Conservation (phyloP, 2,329 filamentous ascomycete species). For the Xylaria arbuscula region DNA sequence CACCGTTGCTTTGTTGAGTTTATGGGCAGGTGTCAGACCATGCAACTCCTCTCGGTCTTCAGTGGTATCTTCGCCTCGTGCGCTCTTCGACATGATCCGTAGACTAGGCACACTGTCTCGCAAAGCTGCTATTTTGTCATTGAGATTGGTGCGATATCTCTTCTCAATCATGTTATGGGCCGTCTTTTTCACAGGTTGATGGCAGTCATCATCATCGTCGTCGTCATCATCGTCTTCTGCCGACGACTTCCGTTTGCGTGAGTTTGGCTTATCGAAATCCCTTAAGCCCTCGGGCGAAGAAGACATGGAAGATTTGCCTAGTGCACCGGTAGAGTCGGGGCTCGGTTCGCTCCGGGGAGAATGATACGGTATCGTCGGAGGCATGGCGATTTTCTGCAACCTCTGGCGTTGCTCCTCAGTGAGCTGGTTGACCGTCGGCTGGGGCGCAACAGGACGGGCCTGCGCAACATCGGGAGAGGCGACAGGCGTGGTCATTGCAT, state of each 20-base stretch:
- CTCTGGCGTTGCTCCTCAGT: conserved; percentile 71
- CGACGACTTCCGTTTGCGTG: conserved; percentile 77
- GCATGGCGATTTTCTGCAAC: conserved; percentile 73
- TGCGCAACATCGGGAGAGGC: conserved; percentile 47
- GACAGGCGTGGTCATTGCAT: conserved; percentile 45
- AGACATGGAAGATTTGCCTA: conserved; percentile 61
- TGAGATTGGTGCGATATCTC: conserved; percentile 93
- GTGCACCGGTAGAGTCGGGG: conserved; percentile 66
- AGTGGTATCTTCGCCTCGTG: conserved; percentile 73
- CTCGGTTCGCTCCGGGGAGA: conserved; percentile 69
- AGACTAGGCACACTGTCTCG: conserved; percentile 92
- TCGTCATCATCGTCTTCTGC: conserved; percentile 66
- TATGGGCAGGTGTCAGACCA: conserved; percentile 87
- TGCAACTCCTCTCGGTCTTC: conserved; percentile 84
- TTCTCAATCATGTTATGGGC: conserved; percentile 99
- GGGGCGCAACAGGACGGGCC: conserved; percentile 44
- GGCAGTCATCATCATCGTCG: conserved; percentile 70
- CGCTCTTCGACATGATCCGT: conserved; percentile 82
- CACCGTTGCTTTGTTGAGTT: conserved; percentile 96
- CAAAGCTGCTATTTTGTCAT: conserved; percentile 94
- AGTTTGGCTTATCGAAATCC: conserved; percentile 58
- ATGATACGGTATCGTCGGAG: conserved; percentile 69
- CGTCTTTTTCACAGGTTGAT: conserved; percentile 80
- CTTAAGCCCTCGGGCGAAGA: conserved; percentile 70
- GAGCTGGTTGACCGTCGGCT: conserved; percentile 56